Percentiles rank a stretch among this genome's conserved stretches.
phyloP scores from a whole-genome alignment of 2,329 filamentous ascomycete species.

The Acarospora socialis region DNA sequence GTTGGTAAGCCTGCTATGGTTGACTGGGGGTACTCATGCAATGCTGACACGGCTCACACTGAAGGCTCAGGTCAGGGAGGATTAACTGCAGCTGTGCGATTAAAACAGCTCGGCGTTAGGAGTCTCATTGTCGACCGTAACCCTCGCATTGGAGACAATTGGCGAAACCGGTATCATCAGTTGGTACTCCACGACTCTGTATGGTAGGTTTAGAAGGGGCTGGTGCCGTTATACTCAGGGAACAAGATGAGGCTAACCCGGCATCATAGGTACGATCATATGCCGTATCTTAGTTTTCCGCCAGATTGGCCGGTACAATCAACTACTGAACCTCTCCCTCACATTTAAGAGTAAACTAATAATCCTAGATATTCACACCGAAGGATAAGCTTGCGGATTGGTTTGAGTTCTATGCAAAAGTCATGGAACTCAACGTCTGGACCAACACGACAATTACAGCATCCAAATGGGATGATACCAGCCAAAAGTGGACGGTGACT shows the following conservation, averaged over 20 bases:
- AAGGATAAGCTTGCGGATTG: constrained; percentile 59
- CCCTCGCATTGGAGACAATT: constrained; percentile 47
- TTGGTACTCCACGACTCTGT: constrained; percentile 56
- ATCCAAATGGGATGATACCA: constrained; percentile 36
- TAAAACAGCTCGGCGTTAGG: constrained; percentile 44
- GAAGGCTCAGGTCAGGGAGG: constrained; percentile 47
- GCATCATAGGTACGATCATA: constrained; percentile 34
- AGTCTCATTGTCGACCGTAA: constrained; percentile 46
- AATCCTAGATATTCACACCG: constrained; percentile 42
- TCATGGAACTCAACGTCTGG: constrained; percentile 58
- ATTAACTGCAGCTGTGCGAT: constrained; percentile 41
- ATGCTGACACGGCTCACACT: constrained; percentile 5
- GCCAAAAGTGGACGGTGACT: constrained; percentile 40
- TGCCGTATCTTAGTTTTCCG: constrained; percentile 53
- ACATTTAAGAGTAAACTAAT: too few species aligned
- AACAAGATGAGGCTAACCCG: too few species aligned
- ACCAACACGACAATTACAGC: constrained; percentile 35
- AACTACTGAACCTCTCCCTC: not conserved
- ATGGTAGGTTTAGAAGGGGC: constrained; percentile 27
- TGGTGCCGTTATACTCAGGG: constrained; percentile 19
- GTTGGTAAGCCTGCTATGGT: constrained; percentile 38
- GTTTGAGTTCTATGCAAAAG: constrained; percentile 49
- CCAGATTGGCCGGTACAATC: constrained; percentile 46
- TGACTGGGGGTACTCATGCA: constrained; percentile 1
- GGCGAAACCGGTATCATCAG: constrained; percentile 48